phyloP scores from a whole-genome alignment of 805 yeast genomes.

The Kuraishia floccosa region DNA sequence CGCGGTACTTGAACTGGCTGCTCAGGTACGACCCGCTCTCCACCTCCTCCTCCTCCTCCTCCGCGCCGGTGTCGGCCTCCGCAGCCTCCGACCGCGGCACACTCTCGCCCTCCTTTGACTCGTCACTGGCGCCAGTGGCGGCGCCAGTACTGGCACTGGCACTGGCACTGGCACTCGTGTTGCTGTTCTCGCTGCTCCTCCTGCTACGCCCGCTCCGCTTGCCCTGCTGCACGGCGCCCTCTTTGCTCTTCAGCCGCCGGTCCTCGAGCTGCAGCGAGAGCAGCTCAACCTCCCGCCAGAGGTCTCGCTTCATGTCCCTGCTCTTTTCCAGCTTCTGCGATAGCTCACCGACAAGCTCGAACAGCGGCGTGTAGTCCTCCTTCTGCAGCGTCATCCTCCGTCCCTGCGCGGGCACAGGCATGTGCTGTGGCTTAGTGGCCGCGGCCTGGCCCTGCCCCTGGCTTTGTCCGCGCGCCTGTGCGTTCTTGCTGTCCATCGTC shows the following conservation, averaged over 20 bases:
- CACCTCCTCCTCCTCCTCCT: background rate
- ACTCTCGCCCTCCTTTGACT: too few relatives aligned
- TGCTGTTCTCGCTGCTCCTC: background rate
- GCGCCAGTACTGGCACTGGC: background rate
- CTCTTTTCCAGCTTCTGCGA: conserved; percentile 2
- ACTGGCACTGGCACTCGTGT: background rate
- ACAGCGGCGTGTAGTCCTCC: conserved; percentile 5
- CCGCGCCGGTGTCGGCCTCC: background rate
- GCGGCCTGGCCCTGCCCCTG: too few relatives aligned
- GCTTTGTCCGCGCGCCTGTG: too few relatives aligned
- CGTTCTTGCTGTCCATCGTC: too few relatives aligned
- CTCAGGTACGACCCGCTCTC: background rate
- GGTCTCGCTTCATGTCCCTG: conserved; percentile 3
- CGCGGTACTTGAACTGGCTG: background rate
- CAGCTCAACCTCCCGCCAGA: conserved; percentile 3
- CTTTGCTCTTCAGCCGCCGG: background rate
- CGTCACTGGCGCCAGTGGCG: too few relatives aligned
- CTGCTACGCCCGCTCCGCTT: background rate
- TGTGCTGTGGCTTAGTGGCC: too few relatives aligned
- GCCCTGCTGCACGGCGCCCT: background rate
- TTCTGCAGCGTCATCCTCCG: conserved; percentile 2
- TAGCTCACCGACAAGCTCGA: conserved; percentile 4
- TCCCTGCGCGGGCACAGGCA: background rate
- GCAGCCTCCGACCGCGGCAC: background rate
- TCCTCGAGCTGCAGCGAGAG: conserved; percentile 1